Evolutionary conservation across 78 protist genomes (phyloP), one percentile per base, ranked within the genome.

Genomic region (Dictyostelium intermedium): DNA sequence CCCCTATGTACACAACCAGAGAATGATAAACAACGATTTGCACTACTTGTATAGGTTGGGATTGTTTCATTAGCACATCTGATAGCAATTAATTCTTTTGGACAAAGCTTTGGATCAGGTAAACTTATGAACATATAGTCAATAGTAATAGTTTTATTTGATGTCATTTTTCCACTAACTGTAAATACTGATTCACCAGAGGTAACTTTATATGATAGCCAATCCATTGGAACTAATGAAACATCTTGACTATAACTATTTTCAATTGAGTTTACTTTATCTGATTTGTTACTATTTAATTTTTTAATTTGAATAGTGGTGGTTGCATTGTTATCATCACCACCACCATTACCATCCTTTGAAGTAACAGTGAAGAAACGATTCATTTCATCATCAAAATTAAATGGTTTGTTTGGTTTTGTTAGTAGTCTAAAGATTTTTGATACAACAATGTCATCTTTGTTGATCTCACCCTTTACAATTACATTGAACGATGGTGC

Each of bases 1-100:
- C 77, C 73, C n/a, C 39, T 14, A 25, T 76, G 78, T 25, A 56
- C 32, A 60, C 92, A 86, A 16, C 80, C 92, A 6, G 7, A 4
- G 23, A 37, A 34, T 25, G 27, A 9, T 25, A 23, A 3, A 60
- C 92, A 86, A 32, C 83, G 35, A 18, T 16, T 70, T 2, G 60
- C 35, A 18, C n/a, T 73, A 8, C 74, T 10, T 2, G 35, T 30
- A 39, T 86, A 86, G 7, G 60, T 25, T 50, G 84, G 34, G 1
- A 76, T 35, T 2, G 41, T 30, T 11, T n/a, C 37, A 14, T 9
- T 34, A 2, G 34, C 30, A 25, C 92, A 86, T 20, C 78, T 47
- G 9, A 56, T 3, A 8, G 39, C 30, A 13, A 56, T 61, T 10
- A 77, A 41, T 8, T 23, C 16, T 30, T 5, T 47, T 47, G 69